These are phyloP conservation scores for Botrytis elliptica DNA, from an alignment of 2,329 filamentous ascomycete genomes.

Conservation along the genomic window DNA sequence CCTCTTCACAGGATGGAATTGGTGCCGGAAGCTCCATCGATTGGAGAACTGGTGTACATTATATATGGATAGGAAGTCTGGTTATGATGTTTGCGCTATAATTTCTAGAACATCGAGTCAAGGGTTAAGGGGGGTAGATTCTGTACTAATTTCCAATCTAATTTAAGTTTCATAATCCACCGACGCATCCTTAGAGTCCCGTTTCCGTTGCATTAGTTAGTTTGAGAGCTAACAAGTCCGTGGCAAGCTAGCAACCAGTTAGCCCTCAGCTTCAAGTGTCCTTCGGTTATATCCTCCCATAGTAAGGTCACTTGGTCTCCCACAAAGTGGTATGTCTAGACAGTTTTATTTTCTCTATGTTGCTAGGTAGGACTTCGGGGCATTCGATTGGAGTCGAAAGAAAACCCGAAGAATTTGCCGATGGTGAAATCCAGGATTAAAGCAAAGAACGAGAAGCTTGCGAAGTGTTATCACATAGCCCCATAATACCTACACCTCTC, in stretches of 20 bases:
- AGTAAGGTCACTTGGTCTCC: not conserved
- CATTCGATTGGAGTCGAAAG: not conserved
- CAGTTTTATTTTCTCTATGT: not conserved
- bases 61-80: slow-evolving; percentile 40
- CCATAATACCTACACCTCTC: not conserved
- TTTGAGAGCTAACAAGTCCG: not conserved
- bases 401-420: not conserved
- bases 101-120: not conserved
- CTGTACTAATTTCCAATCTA: not conserved
- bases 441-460: not conserved
- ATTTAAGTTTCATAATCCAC: not conserved
- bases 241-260: not conserved
- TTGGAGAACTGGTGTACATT: slow-evolving; percentile 40
- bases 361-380: not conserved
- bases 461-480: not conserved
- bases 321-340: not conserved
- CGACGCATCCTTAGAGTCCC: not conserved
- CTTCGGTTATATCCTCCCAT: not conserved
- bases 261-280: not conserved
- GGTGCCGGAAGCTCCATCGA: slow-evolving; percentile 35
- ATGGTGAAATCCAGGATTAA: not conserved
- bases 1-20: slow-evolving; percentile 40
- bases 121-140: not conserved
- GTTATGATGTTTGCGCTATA: slow-evolving; percentile 39
- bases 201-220: not conserved